Evolutionary conservation across 179 eudicot genomes (phyloP).

Genomic region (Silene noctiflora): DNA sequence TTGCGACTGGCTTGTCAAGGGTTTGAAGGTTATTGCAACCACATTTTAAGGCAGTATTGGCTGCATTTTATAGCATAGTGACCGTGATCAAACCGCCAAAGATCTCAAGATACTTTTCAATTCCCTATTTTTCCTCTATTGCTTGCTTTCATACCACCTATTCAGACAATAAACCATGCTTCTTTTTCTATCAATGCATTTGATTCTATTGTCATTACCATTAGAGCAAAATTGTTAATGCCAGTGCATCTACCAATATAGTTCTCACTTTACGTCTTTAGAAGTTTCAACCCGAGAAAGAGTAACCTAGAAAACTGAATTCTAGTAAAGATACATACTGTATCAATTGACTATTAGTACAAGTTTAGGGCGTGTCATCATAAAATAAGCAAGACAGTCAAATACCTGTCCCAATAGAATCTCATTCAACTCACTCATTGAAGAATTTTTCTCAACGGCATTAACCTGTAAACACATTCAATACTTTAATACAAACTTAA

Average conservation of each 20-base stretch:
- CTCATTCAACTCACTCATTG: slow-evolving; percentile 87
- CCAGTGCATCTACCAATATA: neutral
- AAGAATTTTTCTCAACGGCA: slow-evolving; percentile 74
- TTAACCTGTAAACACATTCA: slow-evolving; percentile 57
- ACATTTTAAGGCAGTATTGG: too few species aligned
- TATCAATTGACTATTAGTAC: neutral
- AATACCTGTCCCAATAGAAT: slow-evolving; percentile 86
- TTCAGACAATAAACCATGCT: neutral
- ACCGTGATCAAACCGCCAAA: too few species aligned
- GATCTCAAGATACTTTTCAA: neutral
- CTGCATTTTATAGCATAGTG: too few species aligned
- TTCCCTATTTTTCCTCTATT: neutral
- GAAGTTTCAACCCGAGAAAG: neutral
- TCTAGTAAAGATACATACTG: neutral
- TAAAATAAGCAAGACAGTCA: slow-evolving; percentile 5
- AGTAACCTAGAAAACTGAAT: neutral
- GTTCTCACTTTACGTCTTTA: neutral
- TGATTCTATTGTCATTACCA: neutral
- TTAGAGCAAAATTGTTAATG: neutral
- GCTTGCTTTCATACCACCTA: neutral
- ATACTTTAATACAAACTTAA: slow-evolving; percentile 2
- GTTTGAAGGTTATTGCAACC: too few species aligned
- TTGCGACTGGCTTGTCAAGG: too few species aligned
- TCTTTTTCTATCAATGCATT: neutral
- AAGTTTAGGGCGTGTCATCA: neutral